phyloP scores from a whole-genome alignment of 768 basidiomycete species.

The Russula ochroleuca region DNA sequence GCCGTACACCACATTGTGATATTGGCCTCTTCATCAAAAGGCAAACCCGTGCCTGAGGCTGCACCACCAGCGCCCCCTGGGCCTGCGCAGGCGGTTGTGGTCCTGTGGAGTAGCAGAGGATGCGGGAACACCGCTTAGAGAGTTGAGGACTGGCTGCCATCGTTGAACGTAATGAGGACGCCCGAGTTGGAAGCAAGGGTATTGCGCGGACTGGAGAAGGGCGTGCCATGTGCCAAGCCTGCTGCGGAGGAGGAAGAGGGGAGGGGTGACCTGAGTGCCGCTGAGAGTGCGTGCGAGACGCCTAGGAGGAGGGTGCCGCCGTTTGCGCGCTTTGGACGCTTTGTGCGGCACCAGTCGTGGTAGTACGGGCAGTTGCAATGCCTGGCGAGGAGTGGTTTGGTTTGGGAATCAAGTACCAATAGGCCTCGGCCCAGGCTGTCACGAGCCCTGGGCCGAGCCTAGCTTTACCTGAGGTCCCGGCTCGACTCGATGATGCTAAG shows the following conservation, averaged over 20 bases:
- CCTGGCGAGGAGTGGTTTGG: conserved; percentile 38
- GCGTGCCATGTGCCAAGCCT: conserved; percentile 31
- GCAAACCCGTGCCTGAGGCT: conserved; percentile 46
- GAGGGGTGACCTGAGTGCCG: too few relatives aligned
- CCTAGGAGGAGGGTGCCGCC: conserved; percentile 67
- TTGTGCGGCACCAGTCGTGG: conserved; percentile 88
- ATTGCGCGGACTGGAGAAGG: conserved; percentile 56
- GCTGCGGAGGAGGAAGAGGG: conserved; percentile 26
- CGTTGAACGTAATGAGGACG: conserved; percentile 57
- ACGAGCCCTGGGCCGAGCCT: too few relatives aligned
- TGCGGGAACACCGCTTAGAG: conserved; percentile 24
- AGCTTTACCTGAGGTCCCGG: too few relatives aligned
- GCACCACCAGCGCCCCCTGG: background rate
- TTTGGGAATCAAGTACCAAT: background rate
- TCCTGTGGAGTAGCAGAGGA: conserved; percentile 36
- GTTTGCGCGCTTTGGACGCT: conserved; percentile 64
- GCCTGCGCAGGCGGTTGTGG: conserved; percentile 37
- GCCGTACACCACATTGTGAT: conserved; percentile 95
- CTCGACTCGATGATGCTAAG: too few relatives aligned
- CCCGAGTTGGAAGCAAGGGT: conserved; percentile 63
- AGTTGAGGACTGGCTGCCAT: conserved; percentile 29
- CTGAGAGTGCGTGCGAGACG: conserved; percentile 68
- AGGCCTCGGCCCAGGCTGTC: too few relatives aligned
- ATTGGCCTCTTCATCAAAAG: conserved; percentile 98
- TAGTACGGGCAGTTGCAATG: conserved; percentile 93